phyloP scores from a whole-genome alignment of 2,329 filamentous ascomycete species.

The Lachnum nothofagi region DNA sequence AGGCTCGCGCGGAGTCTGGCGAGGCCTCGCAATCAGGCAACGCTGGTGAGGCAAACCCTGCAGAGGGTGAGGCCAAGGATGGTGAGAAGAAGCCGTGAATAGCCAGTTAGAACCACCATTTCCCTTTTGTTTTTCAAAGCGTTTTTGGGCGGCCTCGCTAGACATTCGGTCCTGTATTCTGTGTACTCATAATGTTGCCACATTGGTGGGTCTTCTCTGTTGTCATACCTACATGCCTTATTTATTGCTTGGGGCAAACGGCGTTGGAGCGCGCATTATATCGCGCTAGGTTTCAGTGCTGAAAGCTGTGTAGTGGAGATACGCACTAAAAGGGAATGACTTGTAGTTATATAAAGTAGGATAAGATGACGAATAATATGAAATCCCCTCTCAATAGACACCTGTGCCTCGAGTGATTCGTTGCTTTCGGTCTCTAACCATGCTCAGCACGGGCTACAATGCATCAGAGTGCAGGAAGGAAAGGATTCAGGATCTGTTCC shows the following conservation, averaged over 20 bases:
- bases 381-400: constrained; percentile 50
- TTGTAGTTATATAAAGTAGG: constrained; percentile 37
- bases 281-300: constrained; percentile 25
- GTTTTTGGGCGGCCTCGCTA: constrained; percentile 31
- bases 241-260: constrained; percentile 32
- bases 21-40: constrained; percentile 44
- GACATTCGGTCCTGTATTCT: constrained; percentile 32
- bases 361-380: constrained; percentile 49
- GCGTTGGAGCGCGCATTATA: constrained; percentile 31
- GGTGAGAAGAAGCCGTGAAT: constrained; percentile 60
- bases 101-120: constrained; percentile 21
- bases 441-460: constrained; percentile 12
- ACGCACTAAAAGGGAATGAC: constrained; percentile 28
- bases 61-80: constrained; percentile 69
- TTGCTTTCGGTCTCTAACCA: no score
- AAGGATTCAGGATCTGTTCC: not conserved
- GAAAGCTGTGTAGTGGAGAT: constrained; percentile 26
- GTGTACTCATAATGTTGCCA: constrained; percentile 33
- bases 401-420: not conserved
- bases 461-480: constrained; percentile 7
- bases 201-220: constrained; percentile 32
- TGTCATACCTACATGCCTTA: constrained; percentile 30
- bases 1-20: constrained; percentile 69
- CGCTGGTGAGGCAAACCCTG: constrained; percentile 36
- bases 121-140: constrained; percentile 26